Conservation (phyloP, 2,329 filamentous ascomycete genomes). For the Xylaria polymorpha region DNA sequence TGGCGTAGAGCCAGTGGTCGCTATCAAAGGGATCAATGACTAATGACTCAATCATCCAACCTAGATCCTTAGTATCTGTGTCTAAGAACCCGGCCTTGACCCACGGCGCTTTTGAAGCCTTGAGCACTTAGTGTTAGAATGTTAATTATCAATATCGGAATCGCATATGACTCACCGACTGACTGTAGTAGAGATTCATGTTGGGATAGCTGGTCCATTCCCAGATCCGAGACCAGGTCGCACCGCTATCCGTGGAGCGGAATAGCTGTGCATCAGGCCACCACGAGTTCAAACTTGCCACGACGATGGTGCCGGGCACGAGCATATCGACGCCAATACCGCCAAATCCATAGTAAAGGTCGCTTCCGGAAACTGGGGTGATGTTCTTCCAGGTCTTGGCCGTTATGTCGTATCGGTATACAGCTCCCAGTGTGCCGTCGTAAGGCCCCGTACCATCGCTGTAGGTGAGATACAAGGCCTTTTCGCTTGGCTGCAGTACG, state of each 20-base stretch:
- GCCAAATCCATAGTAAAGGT: constrained; percentile 66
- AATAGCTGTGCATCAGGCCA: constrained; percentile 69
- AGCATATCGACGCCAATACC: constrained; percentile 65
- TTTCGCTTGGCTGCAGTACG: constrained; percentile 62
- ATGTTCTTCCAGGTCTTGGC: constrained; percentile 65
- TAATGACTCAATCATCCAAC: constrained; percentile 71
- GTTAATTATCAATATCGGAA: neutral
- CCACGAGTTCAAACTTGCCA: constrained; percentile 68
- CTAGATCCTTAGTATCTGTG: constrained; percentile 61
- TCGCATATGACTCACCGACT: constrained; percentile 50
- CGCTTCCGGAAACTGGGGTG: constrained; percentile 61
- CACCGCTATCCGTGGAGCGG: constrained; percentile 65
- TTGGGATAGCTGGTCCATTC: constrained; percentile 60
- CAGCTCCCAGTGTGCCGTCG: constrained; percentile 64
- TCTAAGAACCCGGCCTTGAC: constrained; percentile 62
- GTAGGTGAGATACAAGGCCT: constrained; percentile 66
- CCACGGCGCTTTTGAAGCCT: constrained; percentile 63
- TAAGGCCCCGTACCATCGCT: constrained; percentile 67
- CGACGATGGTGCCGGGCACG: constrained; percentile 66
- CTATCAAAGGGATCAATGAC: constrained; percentile 69
- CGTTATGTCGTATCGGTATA: constrained; percentile 66
- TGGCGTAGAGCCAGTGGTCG: constrained; percentile 71
- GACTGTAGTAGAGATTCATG: constrained; percentile 59
- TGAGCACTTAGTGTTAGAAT: constrained; percentile 16
- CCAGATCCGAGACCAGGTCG: constrained; percentile 66